Evolutionary conservation across 345 rosid species (phyloP).

Genomic region (Eucalyptus curtisii): DNA sequence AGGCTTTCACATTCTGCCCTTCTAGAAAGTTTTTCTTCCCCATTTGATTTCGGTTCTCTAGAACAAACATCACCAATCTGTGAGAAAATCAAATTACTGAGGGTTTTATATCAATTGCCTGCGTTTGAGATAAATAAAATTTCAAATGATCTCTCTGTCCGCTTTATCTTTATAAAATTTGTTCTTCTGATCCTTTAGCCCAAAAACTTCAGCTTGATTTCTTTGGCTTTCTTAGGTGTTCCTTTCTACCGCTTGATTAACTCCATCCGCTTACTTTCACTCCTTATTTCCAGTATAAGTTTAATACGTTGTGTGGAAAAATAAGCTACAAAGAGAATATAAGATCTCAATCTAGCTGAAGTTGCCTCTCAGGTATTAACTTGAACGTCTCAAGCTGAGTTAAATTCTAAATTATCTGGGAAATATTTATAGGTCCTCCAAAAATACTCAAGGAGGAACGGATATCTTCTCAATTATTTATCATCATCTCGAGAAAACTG

Average conservation of each 20-base stretch:
- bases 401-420: no score
- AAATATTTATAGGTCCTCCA: no score
- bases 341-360: not conserved
- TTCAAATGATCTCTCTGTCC: not conserved
- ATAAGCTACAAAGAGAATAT: not conserved
- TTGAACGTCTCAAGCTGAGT: no score
- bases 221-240: not conserved
- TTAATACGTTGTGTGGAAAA: accelerated
- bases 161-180: not conserved
- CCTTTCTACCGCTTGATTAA: not conserved
- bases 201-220: not conserved
- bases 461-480: no score
- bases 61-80: not conserved
- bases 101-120: not conserved
- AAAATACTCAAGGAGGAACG: no score
- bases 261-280: not conserved
- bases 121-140: not conserved
- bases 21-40: not conserved
- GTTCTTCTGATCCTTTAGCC: not conserved
- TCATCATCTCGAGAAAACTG: no score
- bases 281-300: not conserved
- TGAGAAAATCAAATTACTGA: not conserved
- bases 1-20: not conserved
- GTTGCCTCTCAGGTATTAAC: not conserved
- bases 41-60: accelerated